These are phyloP conservation scores for Chamaecyparis obtusa DNA, from an alignment of 75 land plant genomes.

Conservation along the genomic window DNA sequence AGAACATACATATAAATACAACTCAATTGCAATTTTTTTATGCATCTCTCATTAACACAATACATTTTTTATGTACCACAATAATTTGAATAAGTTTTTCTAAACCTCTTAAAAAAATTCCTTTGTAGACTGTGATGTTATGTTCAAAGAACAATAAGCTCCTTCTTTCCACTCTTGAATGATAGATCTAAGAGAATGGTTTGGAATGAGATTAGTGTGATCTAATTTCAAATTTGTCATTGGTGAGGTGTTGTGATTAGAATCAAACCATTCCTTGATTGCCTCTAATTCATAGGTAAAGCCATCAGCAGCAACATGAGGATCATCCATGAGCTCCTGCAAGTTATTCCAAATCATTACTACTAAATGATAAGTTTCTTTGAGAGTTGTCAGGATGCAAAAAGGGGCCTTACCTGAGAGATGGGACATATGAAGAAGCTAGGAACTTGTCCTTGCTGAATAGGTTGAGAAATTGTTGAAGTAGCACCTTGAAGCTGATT, in stretches of 20 bases:
- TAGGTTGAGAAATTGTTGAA: background rate
- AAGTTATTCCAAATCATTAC: background rate
- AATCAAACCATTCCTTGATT: constrained; percentile 8
- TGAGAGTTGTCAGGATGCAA: background rate
- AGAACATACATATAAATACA: too few relatives aligned
- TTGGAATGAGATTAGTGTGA: constrained; percentile 41
- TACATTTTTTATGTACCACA: too few relatives aligned
- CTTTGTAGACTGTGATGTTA: too few relatives aligned
- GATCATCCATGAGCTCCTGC: constrained; percentile 11
- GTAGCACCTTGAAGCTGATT: constrained; percentile 35
- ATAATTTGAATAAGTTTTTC: too few relatives aligned
- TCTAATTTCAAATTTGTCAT: constrained; percentile 46
- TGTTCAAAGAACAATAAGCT: background rate
- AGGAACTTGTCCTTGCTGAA: constrained; percentile 12
- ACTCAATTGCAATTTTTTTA: too few relatives aligned
- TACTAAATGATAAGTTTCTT: background rate
- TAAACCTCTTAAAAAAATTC: too few relatives aligned
- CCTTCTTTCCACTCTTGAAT: constrained; percentile 48
- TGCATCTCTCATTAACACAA: too few relatives aligned
- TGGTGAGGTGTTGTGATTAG: background rate
- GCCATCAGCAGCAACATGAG: background rate
- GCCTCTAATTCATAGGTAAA: background rate
- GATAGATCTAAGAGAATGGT: constrained; percentile 45
- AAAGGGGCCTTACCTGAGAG: constrained; percentile 31
- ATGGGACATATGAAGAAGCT: constrained; percentile 52